Conservation (phyloP, 148 eudicot genomes). For the Amaranthus cruentus region DNA sequence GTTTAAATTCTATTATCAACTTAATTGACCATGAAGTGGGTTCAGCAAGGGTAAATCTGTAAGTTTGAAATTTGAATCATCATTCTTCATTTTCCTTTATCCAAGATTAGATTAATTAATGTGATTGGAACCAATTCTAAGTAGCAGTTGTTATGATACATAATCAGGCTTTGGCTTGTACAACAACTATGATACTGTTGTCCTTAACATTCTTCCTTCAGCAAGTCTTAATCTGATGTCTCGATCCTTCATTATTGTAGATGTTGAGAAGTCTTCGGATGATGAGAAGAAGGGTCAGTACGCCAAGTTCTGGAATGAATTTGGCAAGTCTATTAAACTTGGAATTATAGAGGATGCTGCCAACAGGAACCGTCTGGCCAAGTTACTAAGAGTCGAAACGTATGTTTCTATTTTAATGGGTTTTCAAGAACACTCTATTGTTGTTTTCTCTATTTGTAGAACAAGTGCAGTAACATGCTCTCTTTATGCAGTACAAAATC, state of each 20-base stretch:
- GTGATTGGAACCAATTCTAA: too few relatives aligned
- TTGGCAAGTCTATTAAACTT: slow-evolving; percentile 96
- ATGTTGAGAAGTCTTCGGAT: slow-evolving; percentile 66
- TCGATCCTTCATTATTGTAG: slow-evolving; percentile 31
- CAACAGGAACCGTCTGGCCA: slow-evolving; percentile 93
- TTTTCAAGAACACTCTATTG: background rate
- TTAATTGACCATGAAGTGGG: background rate
- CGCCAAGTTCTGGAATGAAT: slow-evolving; percentile 95
- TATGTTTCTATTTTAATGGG: slow-evolving; percentile 23
- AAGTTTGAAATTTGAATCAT: too few relatives aligned
- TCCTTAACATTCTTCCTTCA: background rate
- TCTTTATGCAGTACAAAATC: slow-evolving; percentile 58
- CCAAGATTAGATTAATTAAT: too few relatives aligned
- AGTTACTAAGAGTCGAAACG: slow-evolving; percentile 94
- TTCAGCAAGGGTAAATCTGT: background rate
- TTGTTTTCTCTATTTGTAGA: background rate
- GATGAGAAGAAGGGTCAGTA: slow-evolving; percentile 90
- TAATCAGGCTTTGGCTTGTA: too few relatives aligned
- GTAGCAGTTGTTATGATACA: too few relatives aligned
- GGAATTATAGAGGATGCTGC: slow-evolving; percentile 97
- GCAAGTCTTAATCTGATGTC: background rate
- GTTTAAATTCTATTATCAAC: background rate
- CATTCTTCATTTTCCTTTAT: too few relatives aligned
- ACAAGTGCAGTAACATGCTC: slow-evolving; percentile 14
- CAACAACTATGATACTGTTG: too few relatives aligned